Evolutionary conservation across 2,329 filamentous ascomycete genomes (phyloP).

Genomic region (Phialophora tarda): DNA sequence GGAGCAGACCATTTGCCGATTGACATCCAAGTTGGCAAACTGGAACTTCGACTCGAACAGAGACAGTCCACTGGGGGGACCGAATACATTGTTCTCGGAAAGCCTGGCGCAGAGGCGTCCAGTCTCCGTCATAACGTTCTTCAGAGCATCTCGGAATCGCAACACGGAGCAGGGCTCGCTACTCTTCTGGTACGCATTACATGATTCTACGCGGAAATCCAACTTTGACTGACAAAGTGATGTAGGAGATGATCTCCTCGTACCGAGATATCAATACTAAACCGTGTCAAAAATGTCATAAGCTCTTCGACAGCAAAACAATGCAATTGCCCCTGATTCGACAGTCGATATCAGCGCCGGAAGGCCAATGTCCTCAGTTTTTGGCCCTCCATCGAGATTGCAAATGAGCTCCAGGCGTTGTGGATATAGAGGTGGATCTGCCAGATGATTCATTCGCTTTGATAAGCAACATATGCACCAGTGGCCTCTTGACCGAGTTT

Average conservation of each 20-base stretch:
- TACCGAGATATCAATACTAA: conserved; percentile 50
- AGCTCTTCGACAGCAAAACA: conserved; percentile 46
- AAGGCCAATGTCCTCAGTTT: conserved; percentile 29
- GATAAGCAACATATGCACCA: neutral
- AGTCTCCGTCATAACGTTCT: conserved; percentile 44
- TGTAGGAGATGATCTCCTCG: conserved; percentile 51
- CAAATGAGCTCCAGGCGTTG: conserved; percentile 1
- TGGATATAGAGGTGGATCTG: neutral
- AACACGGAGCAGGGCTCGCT: conserved; percentile 46
- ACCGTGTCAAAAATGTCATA: conserved; percentile 48
- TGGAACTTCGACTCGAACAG: conserved; percentile 45
- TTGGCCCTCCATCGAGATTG: conserved; percentile 32
- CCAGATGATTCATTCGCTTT: neutral
- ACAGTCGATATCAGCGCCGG: conserved; percentile 37
- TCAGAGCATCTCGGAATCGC: conserved; percentile 42
- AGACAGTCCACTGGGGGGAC: conserved; percentile 26
- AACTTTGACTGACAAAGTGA: conserved; percentile 15
- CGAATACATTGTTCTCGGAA: conserved; percentile 47
- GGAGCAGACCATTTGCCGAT: conserved; percentile 29
- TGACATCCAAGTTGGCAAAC: conserved; percentile 40
- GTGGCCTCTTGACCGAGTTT: neutral
- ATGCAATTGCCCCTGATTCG: conserved; percentile 50
- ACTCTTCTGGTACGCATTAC: conserved; percentile 46
- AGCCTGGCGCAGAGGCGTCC: conserved; percentile 40
- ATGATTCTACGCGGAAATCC: conserved; percentile 8